Evolutionary conservation across 73 alveolate genomes (phyloP).

Genomic region (Durusdinium trenchii): DNA sequence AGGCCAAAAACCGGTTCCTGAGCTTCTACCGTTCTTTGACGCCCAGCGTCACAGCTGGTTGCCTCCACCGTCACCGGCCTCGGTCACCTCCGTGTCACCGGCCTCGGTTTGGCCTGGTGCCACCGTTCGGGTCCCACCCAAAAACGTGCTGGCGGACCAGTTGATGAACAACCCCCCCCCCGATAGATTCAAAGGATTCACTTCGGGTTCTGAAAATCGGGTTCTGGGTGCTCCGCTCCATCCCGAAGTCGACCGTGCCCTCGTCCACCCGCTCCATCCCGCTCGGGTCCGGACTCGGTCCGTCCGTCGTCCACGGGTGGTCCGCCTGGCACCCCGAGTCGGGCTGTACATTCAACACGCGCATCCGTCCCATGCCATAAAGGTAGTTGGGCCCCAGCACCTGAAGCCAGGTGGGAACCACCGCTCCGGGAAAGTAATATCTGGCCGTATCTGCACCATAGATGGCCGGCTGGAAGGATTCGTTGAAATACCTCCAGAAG

Average conservation of each 20-base stretch:
- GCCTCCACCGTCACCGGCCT: too few relatives aligned
- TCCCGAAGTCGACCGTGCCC: not conserved
- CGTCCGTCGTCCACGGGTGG: not conserved
- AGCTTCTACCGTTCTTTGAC: too few relatives aligned
- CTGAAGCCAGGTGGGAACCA: conserved; percentile 87
- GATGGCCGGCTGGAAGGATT: conserved; percentile 79
- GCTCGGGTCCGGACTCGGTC: not conserved
- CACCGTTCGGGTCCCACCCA: not conserved
- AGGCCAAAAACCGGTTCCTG: too few relatives aligned
- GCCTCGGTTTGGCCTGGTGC: too few relatives aligned
- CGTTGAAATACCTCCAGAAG: conserved; percentile 86
- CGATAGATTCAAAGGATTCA: not conserved
- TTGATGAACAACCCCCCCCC: not conserved
- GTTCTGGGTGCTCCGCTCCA: not conserved
- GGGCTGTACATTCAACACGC: conserved; percentile 37
- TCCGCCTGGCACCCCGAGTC: conserved; percentile 1
- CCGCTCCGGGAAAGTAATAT: conserved; percentile 81
- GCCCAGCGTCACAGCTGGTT: too few relatives aligned
- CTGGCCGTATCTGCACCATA: conserved; percentile 79
- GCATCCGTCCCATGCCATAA: conserved; percentile 82
- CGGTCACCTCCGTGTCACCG: too few relatives aligned
- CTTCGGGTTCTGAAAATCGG: not conserved
- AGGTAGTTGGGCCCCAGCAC: conserved; percentile 68
- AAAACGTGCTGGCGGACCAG: not conserved
- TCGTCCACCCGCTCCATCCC: not conserved